phyloP scores from a whole-genome alignment of 1,284 basidiomycete genomes.

The Naganishia sp. region DNA sequence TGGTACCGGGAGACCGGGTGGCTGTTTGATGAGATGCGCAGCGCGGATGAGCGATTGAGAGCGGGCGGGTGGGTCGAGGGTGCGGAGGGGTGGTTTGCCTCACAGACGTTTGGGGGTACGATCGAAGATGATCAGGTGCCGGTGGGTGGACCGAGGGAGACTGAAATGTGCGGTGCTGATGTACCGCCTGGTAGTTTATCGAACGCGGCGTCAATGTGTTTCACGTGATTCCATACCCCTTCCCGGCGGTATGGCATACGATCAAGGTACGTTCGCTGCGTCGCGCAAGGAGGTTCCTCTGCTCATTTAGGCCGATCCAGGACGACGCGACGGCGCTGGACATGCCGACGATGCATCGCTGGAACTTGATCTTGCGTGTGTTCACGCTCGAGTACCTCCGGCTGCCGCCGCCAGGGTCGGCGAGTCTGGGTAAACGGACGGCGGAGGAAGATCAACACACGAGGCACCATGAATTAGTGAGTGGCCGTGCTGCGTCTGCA shows the following conservation, averaged over 20 bases:
- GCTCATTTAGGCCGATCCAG: constrained; percentile 52
- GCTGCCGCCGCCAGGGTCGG: constrained; percentile 50
- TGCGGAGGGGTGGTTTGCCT: constrained; percentile 44
- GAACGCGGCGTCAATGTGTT: constrained; percentile 79
- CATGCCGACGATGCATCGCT: constrained; percentile 78
- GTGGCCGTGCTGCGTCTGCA: constrained; percentile 6
- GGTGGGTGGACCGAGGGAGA: constrained; percentile 38
- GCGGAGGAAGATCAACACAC: not conserved
- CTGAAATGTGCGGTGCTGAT: too few species aligned
- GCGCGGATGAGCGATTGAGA: constrained; percentile 65
- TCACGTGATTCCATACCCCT: constrained; percentile 87
- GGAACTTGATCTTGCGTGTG: constrained; percentile 84
- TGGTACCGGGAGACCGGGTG: constrained; percentile 87
- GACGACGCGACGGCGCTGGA: constrained; percentile 88
- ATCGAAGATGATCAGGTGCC: constrained; percentile 96
- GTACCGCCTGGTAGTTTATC: constrained; percentile 60
- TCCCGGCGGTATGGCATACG: constrained; percentile 90
- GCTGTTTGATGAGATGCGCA: constrained; percentile 75
- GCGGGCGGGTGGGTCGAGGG: constrained; percentile 39
- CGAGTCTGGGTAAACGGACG: not conserved
- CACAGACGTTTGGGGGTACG: constrained; percentile 56
- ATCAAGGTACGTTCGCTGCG: constrained; percentile 60
- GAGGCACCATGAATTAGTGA: constrained; percentile 31
- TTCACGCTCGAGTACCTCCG: constrained; percentile 89
- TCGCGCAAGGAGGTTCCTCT: not conserved